Evolutionary conservation across 2,329 filamentous ascomycete genomes (phyloP), one percentile per base, ranked within the genome.

Genomic region (Fusarium sp.): DNA sequence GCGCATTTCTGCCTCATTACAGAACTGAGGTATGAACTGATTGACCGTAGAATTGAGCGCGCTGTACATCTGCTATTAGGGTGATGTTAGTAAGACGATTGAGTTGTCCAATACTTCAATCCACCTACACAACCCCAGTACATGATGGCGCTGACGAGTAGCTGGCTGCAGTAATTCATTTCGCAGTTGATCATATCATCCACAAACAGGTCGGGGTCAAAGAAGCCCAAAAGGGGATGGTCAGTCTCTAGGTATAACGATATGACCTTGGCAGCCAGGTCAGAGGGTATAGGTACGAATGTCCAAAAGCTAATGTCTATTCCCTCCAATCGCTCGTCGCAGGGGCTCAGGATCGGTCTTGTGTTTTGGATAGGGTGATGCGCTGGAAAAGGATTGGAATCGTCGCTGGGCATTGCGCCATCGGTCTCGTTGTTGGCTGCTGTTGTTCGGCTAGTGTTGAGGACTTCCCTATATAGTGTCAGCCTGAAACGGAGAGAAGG

Each of bases 211-310:
- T 66, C 15, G 0, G 76, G 64, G 21, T 77, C 69, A 45, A 79
- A 79, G 1, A 69, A 49, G 2, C 73, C 74, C 11, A 79, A 56
- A 1, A 79, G 63, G 0, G 76, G 75, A 48, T 78, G 74, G 11
- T 79, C 76, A 2, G 75, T 77, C 46, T 69, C 62, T 6, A 77
- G 54, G 37, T 78, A 77, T 2, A 77, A 49, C 2, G 75, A 77
- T n/a, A 78, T 73, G 19, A 67, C 61, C 10, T 62, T 67, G 2
- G 70, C 71, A n/a, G 73, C 72, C 11, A 73, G 53, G 6, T 72
- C 65, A 39, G 72, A 65, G 1, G 65, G 39, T 6, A 78, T 61
- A 6, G 55, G 33, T 6, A 76, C 67, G 23, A 72, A 54, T 13
- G 77, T 76, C 78, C 77, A 76, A 50, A 69, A 67, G 10, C 49